Conservation (phyloP, 2,329 filamentous ascomycete species). For the Arthrobotrys musiformis region DNA sequence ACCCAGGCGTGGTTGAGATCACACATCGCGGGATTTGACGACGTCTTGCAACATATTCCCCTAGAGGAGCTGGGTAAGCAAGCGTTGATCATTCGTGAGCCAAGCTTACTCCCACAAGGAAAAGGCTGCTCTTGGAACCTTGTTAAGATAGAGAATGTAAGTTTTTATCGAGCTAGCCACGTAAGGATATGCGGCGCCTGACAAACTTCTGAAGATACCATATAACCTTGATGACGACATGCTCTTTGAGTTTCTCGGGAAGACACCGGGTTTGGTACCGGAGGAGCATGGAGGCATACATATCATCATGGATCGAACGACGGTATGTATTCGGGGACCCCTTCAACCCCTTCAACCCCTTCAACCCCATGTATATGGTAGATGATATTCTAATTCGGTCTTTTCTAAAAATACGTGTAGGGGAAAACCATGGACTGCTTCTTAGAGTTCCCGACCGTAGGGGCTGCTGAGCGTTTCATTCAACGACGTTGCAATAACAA, state of each 20-base stretch:
- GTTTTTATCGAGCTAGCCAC: not conserved
- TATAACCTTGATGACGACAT: slow-evolving; percentile 54
- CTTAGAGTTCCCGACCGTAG: slow-evolving; percentile 69
- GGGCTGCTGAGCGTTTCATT: slow-evolving; percentile 67
- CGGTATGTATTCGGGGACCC: slow-evolving; percentile 38
- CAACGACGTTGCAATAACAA: slow-evolving; percentile 58
- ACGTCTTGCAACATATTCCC: slow-evolving; percentile 38
- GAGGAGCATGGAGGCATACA: slow-evolving; percentile 68
- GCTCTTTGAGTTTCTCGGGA: slow-evolving; percentile 71
- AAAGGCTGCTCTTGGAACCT: slow-evolving; percentile 31
- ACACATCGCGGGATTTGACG: slow-evolving; percentile 30
- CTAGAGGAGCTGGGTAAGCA: slow-evolving; percentile 50
- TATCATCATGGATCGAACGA: slow-evolving; percentile 71
- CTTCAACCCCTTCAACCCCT: not conserved
- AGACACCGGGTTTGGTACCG: slow-evolving; percentile 69
- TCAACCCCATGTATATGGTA: not conserved
- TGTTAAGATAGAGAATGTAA: slow-evolving; percentile 55
- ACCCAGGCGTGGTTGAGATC: slow-evolving; percentile 27
- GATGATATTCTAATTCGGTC: not conserved
- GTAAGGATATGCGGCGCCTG: not conserved
- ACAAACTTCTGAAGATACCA: slow-evolving; percentile 29
- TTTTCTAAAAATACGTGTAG: slow-evolving; percentile 63
- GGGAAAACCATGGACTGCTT: slow-evolving; percentile 73
- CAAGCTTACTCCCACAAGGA: not conserved
- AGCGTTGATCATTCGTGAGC: not conserved